Conservation (phyloP, 352 stramenopile species). For the Phytopythium montanum region DNA sequence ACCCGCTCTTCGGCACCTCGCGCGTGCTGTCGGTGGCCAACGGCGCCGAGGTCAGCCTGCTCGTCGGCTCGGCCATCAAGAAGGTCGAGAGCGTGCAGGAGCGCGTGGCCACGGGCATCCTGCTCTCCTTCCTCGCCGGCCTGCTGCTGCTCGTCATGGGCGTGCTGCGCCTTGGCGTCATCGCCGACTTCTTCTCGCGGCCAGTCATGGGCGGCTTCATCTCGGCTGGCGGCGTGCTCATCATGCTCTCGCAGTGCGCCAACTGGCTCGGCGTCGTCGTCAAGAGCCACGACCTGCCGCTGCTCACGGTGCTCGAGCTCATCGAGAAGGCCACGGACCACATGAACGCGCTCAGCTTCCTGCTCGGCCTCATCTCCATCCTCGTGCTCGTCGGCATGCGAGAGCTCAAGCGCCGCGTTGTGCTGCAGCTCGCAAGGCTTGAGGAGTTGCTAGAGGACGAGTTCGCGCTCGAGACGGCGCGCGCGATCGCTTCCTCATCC, state of each 20-base stretch:
- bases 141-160: slow-evolving; percentile 75
- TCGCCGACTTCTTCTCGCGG: slow-evolving; percentile 88
- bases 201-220: slow-evolving; percentile 91
- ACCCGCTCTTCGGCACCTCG: slow-evolving; percentile 80
- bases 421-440: slow-evolving; percentile 23
- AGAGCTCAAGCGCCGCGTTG: slow-evolving; percentile 33
- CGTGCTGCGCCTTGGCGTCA: slow-evolving; percentile 73
- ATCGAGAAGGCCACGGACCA: slow-evolving; percentile 44
- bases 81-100: slow-evolving; percentile 54
- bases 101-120: slow-evolving; percentile 44
- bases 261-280: slow-evolving; percentile 82
- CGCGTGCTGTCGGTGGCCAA: slow-evolving; percentile 81
- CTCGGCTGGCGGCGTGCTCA: slow-evolving; percentile 85
- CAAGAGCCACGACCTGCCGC: slow-evolving; percentile 40
- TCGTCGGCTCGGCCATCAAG: slow-evolving; percentile 56
- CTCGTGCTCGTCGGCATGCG: slow-evolving; percentile 46
- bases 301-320: slow-evolving; percentile 59
- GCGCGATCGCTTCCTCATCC: slow-evolving; percentile 4
- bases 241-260: slow-evolving; percentile 88
- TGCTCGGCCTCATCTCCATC: slow-evolving; percentile 57
- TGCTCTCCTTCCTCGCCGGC: slow-evolving; percentile 71
- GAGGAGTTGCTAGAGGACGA: slow-evolving; percentile 35
- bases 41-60: slow-evolving; percentile 61
- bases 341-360: slow-evolving; percentile 67
- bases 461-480: slow-evolving; percentile 26